Evolutionary conservation across 306 rosid genomes (phyloP), one percentile per base, ranked within the genome.

Genomic region (Myrica gale): DNA sequence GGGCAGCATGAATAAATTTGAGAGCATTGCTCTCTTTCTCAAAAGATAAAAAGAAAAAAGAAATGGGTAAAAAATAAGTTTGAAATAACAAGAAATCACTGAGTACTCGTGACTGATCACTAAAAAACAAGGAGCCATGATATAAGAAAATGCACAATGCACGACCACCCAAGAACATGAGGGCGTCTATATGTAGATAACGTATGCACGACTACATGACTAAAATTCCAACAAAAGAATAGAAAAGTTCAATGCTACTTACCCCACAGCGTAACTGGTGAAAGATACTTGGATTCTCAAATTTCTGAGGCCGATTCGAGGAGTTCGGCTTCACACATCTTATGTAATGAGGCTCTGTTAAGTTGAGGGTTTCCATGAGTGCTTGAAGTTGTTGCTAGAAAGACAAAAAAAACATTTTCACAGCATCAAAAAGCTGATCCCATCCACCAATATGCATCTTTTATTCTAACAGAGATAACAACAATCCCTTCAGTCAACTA

Each of bases 181-280:
- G 32, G 54, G 62, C 26, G 67, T 12, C 41, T 58, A 26, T 75
- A 83, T 68, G 81, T 15, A 50, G 56, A 47, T 23, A 72, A 81
- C 58, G 16, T 20, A 19, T 20, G 72, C 60, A 20, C 54, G 53
- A 72, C 50, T 44, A 76, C n/a, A 17, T 23, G 74, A 77, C 17
- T 50, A 81, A 42, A 82, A 66, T 74, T 80, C 61, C 68, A 74
- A 63, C 8, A 69, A 71, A 75, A 75, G 71, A 53, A 26, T 26
- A 58, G 39, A 81, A 20, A 83, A 65, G 20, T 16, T 80, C 66
- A 37, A 50, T 78, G 68, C 48, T 77, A 90, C 98, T 88, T 12
- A 95, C 98, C 96, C 98, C 98, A 39, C 97, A 95, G 68, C 98
- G 97, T 65, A 95, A 81, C 74, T 95, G 98, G 82, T 95, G 98